Evolutionary conservation across 2,329 filamentous ascomycete species (phyloP), one percentile per base, ranked within the genome.

Genomic region (Chaetomium olivaceum): DNA sequence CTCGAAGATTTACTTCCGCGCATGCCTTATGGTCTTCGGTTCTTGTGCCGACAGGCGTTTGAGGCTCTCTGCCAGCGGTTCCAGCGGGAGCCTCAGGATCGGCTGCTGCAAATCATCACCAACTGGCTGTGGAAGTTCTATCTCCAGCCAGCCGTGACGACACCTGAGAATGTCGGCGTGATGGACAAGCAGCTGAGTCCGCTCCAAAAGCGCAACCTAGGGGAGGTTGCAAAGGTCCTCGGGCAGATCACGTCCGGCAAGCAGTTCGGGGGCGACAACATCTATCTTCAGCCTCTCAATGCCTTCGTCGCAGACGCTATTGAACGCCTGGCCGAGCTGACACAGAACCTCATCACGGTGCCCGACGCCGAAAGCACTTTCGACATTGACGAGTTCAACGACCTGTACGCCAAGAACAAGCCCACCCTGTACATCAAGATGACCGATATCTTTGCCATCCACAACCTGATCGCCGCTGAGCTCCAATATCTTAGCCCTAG

Each of bases 401-500:
- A 99, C 74, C 85, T 99, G 7, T 98, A 98, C 75, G 91, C 94
- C 64, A 93, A 96, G 77, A 95, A 93, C 69, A 97, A 97, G 78
- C 95, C 95, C 7, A 98, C 94, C 0, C 83, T 99, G n/a, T 99
- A 98, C 81, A 97, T 99, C 82, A 99, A 99, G 80, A 94, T 99
- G 87, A 87, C 91, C 19, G 95, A 99, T 76, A 93, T 99, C 64
- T 98, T 99, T 76, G 91, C 94, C 58, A 94, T 99, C 66, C 96
- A 99, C 79, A 92, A 90, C 69, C 84, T 98, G 25, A 86, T 98
- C 62, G 89, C 92, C 3, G 84, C 89, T 27, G 92, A 98, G 72
- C 86, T 97, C 58, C 81, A 88, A 5, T 83, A 83, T 64, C 88
- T 98, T 67, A 96, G 92, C 72, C 90, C 91, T 1, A 86, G 82